Conservation (phyloP, 768 basidiomycete genomes). For the Calocybe gangraenosa region DNA sequence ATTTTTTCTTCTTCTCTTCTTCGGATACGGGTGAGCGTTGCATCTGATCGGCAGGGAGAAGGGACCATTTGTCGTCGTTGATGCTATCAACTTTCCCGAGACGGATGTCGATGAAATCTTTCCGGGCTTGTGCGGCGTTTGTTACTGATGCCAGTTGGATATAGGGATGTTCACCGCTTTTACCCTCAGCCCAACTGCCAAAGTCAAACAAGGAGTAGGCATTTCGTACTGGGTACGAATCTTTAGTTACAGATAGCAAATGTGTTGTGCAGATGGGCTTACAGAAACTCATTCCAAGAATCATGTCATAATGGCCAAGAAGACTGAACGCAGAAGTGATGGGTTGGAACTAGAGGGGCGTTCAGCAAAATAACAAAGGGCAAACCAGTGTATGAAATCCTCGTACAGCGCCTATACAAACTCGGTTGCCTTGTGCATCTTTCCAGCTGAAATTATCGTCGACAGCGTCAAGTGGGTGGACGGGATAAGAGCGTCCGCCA, state of each 20-base stretch:
- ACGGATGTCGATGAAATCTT: constrained; percentile 65
- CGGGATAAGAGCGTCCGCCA: constrained; percentile 61
- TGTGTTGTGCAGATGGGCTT: constrained; percentile 20
- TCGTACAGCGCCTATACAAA: constrained; percentile 67
- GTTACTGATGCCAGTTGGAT: constrained; percentile 68
- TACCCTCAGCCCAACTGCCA: constrained; percentile 58
- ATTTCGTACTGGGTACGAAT: constrained; percentile 58
- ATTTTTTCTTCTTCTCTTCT: constrained; percentile 62
- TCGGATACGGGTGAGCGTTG: constrained; percentile 61
- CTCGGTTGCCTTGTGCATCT: constrained; percentile 44
- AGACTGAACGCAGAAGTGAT: constrained; percentile 77
- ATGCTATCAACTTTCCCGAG: constrained; percentile 57
- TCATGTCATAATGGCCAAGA: constrained; percentile 77
- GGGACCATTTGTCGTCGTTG: constrained; percentile 46
- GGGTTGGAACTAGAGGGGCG: constrained; percentile 65
- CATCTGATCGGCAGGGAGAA: constrained; percentile 56
- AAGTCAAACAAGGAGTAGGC: constrained; percentile 69
- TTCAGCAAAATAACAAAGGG: neutral
- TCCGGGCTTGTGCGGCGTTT: constrained; percentile 43
- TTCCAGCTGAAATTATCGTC: constrained; percentile 52
- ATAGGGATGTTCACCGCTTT: constrained; percentile 52
- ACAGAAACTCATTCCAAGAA: constrained; percentile 81
- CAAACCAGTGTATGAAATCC: neutral
- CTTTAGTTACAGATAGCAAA: constrained; percentile 4
- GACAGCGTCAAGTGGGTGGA: constrained; percentile 71